Evolutionary conservation across 1,284 basidiomycete species (phyloP), one percentile per base, ranked within the genome.

Genomic region (Irpex sp.): DNA sequence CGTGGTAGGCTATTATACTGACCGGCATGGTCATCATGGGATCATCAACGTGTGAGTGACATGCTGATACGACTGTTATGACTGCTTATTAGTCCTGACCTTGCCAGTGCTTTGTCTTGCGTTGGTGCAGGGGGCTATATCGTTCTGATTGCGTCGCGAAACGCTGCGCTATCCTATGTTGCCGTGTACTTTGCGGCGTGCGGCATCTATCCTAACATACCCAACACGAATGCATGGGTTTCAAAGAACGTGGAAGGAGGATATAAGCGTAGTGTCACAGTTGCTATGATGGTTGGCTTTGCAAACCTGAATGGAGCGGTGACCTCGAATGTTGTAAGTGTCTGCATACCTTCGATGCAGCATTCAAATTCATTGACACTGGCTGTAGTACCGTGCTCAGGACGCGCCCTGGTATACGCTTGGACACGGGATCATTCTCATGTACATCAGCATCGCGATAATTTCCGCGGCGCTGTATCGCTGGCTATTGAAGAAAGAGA

Each of bases 181-280:
- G 87, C 84, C 17, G 84, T 88, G 40, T 92, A 84, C 72, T 74
- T 91, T 65, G 87, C 88, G 17, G 84, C 87, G 61, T 83, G 86
- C 68, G 88, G 88, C 37, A 90, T 91, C 63, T 91, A 89, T 71
- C 87, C 88, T 4, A 79, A 84, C 55, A 87, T 91, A 66, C 80
- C 88, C 26, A 91, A 91, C 74, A 84, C 86, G 3, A 81, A 88
- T 65, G 86, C 89, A 3, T 90, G 88, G 85, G 82, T 85, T 34
- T 85, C 85, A 21, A 88, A 88, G 68, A 91, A 89, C 69, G 82
- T 88, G 13, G 88, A 91, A 76, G 88, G 79, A 15, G 72, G 74
- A 13, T 81, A 79, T 71, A 80, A 80, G 65, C 76, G 79, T 49
- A 76, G 75, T 62, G 79, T 81, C 51, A 74, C 78, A 7, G 72